These are phyloP conservation scores for Colletotrichum gloeosporioides DNA, from an alignment of 2,329 filamentous ascomycete genomes.

Conservation along the genomic window DNA sequence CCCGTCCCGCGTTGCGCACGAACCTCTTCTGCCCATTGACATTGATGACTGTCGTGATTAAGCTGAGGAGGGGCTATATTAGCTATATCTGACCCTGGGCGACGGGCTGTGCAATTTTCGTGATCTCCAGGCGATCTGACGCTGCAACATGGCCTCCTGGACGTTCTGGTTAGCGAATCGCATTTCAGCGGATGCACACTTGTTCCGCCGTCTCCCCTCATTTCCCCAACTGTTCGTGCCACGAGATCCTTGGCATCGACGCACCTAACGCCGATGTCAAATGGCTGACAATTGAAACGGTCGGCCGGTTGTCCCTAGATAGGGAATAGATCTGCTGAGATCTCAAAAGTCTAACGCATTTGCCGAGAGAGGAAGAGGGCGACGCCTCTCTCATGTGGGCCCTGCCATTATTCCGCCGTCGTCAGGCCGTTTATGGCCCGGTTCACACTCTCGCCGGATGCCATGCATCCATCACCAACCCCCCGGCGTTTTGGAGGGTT, in stretches of 20 bases:
- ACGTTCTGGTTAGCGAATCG: constrained; percentile 9
- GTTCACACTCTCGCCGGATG: neutral
- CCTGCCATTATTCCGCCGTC: neutral
- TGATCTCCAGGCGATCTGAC: constrained; percentile 7
- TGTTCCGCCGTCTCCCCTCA: neutral
- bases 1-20: neutral
- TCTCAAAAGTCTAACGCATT: neutral
- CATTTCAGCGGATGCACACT: neutral
- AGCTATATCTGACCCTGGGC: neutral
- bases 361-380: neutral
- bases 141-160: constrained; percentile 1
- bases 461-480: neutral
- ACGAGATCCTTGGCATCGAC: neutral
- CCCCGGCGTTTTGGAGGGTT: neutral
- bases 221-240: constrained; percentile 12
- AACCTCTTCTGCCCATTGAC: neutral
- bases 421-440: neutral
- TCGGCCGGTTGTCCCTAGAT: neutral
- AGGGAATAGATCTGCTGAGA: neutral
- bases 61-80: neutral
- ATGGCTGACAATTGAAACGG: constrained; percentile 14
- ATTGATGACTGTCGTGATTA: neutral
- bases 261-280: constrained; percentile 12
- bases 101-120: constrained; percentile 3
- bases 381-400: neutral